Evolutionary conservation across 805 yeast genomes (phyloP), one percentile per base, ranked within the genome.

Genomic region (Schizosaccharomyces octosporus): DNA sequence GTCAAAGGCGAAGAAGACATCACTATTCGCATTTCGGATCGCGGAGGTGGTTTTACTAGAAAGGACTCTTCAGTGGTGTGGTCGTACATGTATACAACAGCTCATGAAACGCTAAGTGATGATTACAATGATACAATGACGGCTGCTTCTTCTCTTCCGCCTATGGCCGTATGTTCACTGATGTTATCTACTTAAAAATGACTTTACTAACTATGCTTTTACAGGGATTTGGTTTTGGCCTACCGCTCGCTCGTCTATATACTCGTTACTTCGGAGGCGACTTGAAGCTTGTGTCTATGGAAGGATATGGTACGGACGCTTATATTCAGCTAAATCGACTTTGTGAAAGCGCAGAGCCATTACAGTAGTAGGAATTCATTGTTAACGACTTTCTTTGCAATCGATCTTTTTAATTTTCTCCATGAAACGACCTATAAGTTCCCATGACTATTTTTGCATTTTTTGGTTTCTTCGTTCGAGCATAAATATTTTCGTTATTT

Each of bases 221-320:
- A 57, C 32, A 57, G 60, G 96, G 96, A 0, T 84, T 85, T 66
- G 96, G 96, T 36, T 89, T 87, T 68, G 95, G 96, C 0, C 75
- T 87, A 66, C 95, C 95, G 1, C 82, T 88, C 62, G 83, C 93
- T 59, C 73, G 95, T 63, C 75, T 87, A 48, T 88, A 88, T 66
- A 89, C 95, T 1, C 81, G 89, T 64, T 87, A 87, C 70, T 87
- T 88, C 69, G 95, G 95, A 5, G 95, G 66, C 3, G 95, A 88
- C 67, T 77, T 87, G 70, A 84, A 84, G 68, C 76, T 88, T 67
- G 87, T 87, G 62, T 81, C 87, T 42, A 86, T 88, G 95, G 95
- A 87, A 71, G 95, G 95, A n/a, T 66, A 87, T 68, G 96, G 96
- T 17, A 87, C 96, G 0, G 96, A 87, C 69, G 95, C 86, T 1